phyloP scores from a whole-genome alignment of 768 basidiomycete genomes.

The Dendrothele bispora region DNA sequence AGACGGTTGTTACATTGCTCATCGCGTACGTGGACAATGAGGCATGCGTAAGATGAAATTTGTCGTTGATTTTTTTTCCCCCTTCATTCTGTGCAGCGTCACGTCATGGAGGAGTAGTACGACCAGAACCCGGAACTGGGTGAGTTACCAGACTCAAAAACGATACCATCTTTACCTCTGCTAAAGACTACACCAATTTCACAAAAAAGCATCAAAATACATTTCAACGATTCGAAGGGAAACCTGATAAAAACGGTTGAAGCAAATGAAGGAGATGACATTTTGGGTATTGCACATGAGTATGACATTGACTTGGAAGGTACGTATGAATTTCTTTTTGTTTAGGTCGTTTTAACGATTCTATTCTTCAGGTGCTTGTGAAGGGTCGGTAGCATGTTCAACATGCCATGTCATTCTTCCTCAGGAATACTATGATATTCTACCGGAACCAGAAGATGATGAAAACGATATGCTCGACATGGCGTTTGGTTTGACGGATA shows the following conservation, averaged over 20 bases:
- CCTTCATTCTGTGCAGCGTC: constrained; percentile 15
- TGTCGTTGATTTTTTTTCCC: background rate
- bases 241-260: constrained; percentile 83
- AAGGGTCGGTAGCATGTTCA: constrained; percentile 95
- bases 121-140: constrained; percentile 72
- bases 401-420: constrained; percentile 94
- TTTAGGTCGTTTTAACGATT: background rate
- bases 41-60: background rate
- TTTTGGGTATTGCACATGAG: constrained; percentile 89
- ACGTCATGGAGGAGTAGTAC: constrained; percentile 53
- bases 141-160: constrained; percentile 25
- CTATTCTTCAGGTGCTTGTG: constrained; percentile 77
- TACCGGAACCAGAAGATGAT: constrained; percentile 94
- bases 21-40: background rate
- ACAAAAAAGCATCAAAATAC: constrained; percentile 71
- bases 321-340: constrained; percentile 30
- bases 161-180: background rate
- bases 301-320: constrained; percentile 96
- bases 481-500: constrained; percentile 95
- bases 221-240: constrained; percentile 90
- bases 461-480: constrained; percentile 99
- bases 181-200: constrained; percentile 7
- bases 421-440: constrained; percentile 76
- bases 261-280: constrained; percentile 91
- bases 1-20: constrained; percentile 3